Conservation (phyloP, 805 yeast species). For the Cyberlindnera mississippiensis region DNA sequence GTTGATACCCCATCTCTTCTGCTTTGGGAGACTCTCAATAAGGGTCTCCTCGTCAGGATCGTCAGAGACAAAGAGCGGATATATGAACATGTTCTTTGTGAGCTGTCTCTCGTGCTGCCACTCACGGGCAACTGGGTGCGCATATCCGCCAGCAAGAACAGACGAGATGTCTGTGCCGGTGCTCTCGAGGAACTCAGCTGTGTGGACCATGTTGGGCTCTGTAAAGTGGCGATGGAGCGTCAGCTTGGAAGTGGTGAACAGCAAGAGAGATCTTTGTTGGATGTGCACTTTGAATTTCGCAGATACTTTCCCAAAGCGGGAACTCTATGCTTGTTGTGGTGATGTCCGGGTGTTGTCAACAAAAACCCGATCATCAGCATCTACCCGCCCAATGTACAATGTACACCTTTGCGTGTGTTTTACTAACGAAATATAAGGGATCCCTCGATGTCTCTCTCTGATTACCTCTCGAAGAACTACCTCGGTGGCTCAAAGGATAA, state of each 20-base stretch:
- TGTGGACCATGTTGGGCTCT: slow-evolving; percentile 48
- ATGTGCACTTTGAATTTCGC: too few species aligned
- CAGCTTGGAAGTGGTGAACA: too few species aligned
- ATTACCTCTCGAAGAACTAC: slow-evolving; percentile 44
- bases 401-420: too few species aligned
- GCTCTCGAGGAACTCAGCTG: slow-evolving; percentile 63
- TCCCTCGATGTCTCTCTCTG: slow-evolving; percentile 42
- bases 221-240: too few species aligned
- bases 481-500: slow-evolving; percentile 27
- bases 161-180: slow-evolving; percentile 64
- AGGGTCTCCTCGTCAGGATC: slow-evolving; percentile 70
- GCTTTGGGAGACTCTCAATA: slow-evolving; percentile 81
- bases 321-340: too few species aligned
- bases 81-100: slow-evolving; percentile 84
- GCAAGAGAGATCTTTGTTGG: too few species aligned
- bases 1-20: slow-evolving; percentile 82
- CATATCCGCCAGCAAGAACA: slow-evolving; percentile 88
- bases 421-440: too few species aligned
- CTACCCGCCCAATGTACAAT: too few species aligned
- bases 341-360: too few species aligned
- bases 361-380: too few species aligned
- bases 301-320: too few species aligned
- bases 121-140: slow-evolving; percentile 79
- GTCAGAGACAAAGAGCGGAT: slow-evolving; percentile 85
- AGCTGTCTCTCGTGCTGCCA: slow-evolving; percentile 91